These are phyloP conservation scores for Penicillium sp. DNA, from an alignment of 2,329 filamentous ascomycete species.

Conservation along the genomic window DNA sequence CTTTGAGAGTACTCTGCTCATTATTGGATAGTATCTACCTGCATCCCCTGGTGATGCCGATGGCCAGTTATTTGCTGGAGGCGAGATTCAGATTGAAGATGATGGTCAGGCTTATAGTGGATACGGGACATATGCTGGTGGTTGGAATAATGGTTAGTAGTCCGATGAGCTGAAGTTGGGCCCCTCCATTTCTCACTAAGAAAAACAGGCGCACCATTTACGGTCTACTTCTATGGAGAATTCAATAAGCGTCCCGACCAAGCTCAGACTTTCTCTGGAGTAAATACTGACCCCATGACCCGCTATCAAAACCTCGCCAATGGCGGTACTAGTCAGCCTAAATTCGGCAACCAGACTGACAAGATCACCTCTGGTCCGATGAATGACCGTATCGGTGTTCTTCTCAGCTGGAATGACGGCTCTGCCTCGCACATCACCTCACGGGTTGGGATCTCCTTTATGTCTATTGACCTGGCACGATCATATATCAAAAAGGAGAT, in stretches of 20 bases:
- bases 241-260: slow-evolving; percentile 43
- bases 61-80: slow-evolving; percentile 49
- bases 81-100: slow-evolving; percentile 43
- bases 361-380: slow-evolving; percentile 61
- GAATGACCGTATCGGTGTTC: slow-evolving; percentile 60
- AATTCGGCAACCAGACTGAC: slow-evolving; percentile 49
- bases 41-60: slow-evolving; percentile 45
- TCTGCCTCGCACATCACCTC: slow-evolving; percentile 58
- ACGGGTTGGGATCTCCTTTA: slow-evolving; percentile 69
- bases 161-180: background rate
- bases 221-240: slow-evolving; percentile 51
- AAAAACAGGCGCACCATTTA: slow-evolving; percentile 41
- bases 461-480: slow-evolving; percentile 67
- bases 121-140: slow-evolving; percentile 53
- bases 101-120: slow-evolving; percentile 50
- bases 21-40: slow-evolving; percentile 49
- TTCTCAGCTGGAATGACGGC: slow-evolving; percentile 63
- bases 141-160: slow-evolving; percentile 46
- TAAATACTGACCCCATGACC: slow-evolving; percentile 40
- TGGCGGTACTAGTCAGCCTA: slow-evolving; percentile 60
- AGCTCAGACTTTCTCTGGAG: slow-evolving; percentile 43
- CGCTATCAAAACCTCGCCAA: slow-evolving; percentile 58
- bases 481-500: slow-evolving; percentile 68
- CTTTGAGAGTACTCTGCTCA: background rate
- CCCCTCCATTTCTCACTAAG: background rate